Percentiles rank a stretch among this genome's conserved stretches.
Conservation (phyloP, 306 rosid species). For the Trifolium pratense region DNA sequence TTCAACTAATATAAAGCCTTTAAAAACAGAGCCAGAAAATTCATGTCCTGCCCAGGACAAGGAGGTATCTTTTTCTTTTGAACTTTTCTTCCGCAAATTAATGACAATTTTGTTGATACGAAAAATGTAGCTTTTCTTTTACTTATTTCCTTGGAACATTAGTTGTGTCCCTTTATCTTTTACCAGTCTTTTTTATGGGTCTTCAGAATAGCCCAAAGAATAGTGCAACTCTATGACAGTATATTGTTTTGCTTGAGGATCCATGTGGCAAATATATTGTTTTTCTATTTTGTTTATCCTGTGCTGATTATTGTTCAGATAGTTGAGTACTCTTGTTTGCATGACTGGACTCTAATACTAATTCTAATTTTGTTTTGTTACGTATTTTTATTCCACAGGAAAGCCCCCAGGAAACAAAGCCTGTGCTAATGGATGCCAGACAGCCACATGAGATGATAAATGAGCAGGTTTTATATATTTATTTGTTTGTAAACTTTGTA, state of each 20-base stretch:
- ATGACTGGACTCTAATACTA: slow-evolving; percentile 15
- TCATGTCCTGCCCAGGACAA: slow-evolving; percentile 42
- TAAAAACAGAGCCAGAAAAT: slow-evolving; percentile 51
- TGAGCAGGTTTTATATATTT: slow-evolving; percentile 54
- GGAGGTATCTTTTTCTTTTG: slow-evolving; percentile 42
- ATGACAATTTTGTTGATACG: slow-evolving; percentile 6
- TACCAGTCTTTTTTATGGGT: neutral
- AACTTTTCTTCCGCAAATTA: slow-evolving; percentile 16
- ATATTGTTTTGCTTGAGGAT: slow-evolving; percentile 19
- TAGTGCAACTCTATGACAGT: no score
- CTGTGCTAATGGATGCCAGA: slow-evolving; percentile 46
- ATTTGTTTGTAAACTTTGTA: neutral
- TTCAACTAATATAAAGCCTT: slow-evolving; percentile 63
- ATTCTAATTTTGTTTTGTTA: slow-evolving; percentile 4
- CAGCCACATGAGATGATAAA: slow-evolving; percentile 41
- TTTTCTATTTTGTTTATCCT: neutral
- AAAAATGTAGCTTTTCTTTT: neutral
- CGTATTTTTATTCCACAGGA: slow-evolving; percentile 43
- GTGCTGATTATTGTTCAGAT: slow-evolving; percentile 22
- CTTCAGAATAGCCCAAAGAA: slow-evolving; percentile 3
- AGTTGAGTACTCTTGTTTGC: slow-evolving; percentile 24
- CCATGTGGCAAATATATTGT: slow-evolving; percentile 16
- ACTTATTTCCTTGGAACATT: slow-evolving; percentile 9
- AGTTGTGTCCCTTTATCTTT: slow-evolving; percentile 20
- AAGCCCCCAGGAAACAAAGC: slow-evolving; percentile 59